These are phyloP conservation scores for Starmerella ratchasimensis DNA, from an alignment of 805 yeast species.

Conservation along the genomic window DNA sequence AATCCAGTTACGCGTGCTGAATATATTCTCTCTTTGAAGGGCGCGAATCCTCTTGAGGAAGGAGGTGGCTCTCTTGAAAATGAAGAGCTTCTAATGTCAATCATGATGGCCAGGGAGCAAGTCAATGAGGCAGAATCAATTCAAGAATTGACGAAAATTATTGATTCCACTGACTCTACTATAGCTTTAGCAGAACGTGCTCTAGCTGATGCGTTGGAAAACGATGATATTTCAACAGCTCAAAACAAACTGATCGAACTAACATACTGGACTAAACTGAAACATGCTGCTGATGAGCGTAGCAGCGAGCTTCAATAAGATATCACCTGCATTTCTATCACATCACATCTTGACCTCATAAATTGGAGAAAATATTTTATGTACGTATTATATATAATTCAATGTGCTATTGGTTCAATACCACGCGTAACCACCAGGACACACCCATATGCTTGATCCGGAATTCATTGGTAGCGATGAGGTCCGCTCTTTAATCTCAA, in stretches of 20 bases:
- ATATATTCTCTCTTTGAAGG: constrained; percentile 36
- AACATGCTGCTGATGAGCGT: constrained; percentile 45
- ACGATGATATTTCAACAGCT: constrained; percentile 42
- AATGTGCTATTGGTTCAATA: constrained; percentile 1
- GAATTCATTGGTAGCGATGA: constrained; percentile 11
- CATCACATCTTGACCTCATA: too few species aligned
- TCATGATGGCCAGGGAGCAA: constrained; percentile 74
- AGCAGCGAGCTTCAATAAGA: constrained; percentile 6
- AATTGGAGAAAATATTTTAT: neutral
- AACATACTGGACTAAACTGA: constrained; percentile 74
- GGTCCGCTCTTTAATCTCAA: neutral
- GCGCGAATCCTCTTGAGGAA: constrained; percentile 43
- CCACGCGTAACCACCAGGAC: constrained; percentile 15
- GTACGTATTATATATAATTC: neutral
- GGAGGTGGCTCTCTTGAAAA: constrained; percentile 30
- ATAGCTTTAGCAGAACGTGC: constrained; percentile 1
- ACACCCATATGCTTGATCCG: constrained; percentile 5
- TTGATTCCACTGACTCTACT: constrained; percentile 42
- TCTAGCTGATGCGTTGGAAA: constrained; percentile 36
- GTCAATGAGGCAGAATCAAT: constrained; percentile 52
- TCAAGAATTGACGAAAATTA: constrained; percentile 41
- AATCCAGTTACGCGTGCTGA: constrained; percentile 62
- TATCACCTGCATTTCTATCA: too few species aligned
- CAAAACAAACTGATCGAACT: constrained; percentile 54
- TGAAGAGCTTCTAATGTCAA: constrained; percentile 49